Base-by-base conservation (phyloP, 1,139 yeast genomes). In the Taphrina populina region DNA sequence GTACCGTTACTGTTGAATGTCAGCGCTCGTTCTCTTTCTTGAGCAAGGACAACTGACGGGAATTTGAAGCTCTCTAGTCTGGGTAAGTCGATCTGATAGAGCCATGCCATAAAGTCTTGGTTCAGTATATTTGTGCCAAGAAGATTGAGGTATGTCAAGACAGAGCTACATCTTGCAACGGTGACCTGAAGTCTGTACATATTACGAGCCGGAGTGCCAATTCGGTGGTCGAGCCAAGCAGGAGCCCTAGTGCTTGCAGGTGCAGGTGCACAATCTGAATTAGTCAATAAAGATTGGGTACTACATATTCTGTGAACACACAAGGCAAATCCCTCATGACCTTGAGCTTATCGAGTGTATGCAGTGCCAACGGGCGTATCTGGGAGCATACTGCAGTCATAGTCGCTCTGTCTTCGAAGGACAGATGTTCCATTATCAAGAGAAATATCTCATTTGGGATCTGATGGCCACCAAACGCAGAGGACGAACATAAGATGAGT, bases 281-380 rank as follows among this genome's bases (percentile, higher is more conserved):
- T 21, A 45, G 41, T 34, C 6, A 20, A n/a, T 11, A 15, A 11
- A 15, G 13, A 32, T 7, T 19, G 24, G 15, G 15, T 7, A 27
- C n/a, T 4, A n/a, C 33, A 5, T 23, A 26, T 15, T 13, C 8
- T 7, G 8, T 6, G 34, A 2, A n/a, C 46, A 7, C 39, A 49
- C 54, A 39, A 10, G 54, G 45, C 3, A 49, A 21, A 23, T 49
- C 54, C 17, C 54, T 32, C 54, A 49, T 49, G 33, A 49, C 36
- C 54, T 49, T 49, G 45, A 49, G 46, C 27, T 49, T 49, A 8
- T 32, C 35, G 4, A 32, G 11, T 5, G 46, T 30, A 3, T 30
- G 46, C 10, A 49, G 39, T 13, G 54, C 37, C 5, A 49, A 29
- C 2, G 36, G 29, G 6, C 54, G 37, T 13, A 40, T 13, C 17